These are phyloP conservation scores for Exophiala oligosperma DNA, from an alignment of 2,329 filamentous ascomycete species.

Conservation along the genomic window DNA sequence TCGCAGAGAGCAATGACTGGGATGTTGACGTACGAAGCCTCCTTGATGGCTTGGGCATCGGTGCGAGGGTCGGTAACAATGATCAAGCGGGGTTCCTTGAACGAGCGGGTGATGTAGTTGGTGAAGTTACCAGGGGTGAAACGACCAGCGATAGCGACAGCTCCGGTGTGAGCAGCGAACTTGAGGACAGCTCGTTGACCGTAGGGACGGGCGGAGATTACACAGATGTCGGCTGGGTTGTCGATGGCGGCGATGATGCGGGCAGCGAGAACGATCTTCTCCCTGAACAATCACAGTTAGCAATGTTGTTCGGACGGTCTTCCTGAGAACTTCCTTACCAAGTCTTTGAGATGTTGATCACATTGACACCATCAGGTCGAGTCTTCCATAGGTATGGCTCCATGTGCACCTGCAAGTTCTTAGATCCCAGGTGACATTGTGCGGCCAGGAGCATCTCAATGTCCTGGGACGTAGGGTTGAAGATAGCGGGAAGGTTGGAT, in stretches of 20 bases:
- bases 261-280: constrained; percentile 99
- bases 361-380: constrained; percentile 95
- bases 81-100: constrained; percentile 99
- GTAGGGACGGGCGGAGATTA: constrained; percentile 99
- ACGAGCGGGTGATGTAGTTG: constrained; percentile 99
- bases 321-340: constrained; percentile 62
- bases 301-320: neutral
- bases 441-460: constrained; percentile 99
- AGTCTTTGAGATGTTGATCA: constrained; percentile 99
- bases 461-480: constrained; percentile 97
- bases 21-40: constrained; percentile 99
- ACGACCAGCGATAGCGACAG: constrained; percentile 95
- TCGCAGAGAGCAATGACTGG: constrained; percentile 99
- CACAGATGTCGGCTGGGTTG: constrained; percentile 99
- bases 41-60: constrained; percentile 99
- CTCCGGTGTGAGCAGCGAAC: constrained; percentile 98
- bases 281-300: constrained; percentile 59
- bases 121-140: constrained; percentile 99
- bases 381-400: constrained; percentile 99
- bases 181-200: constrained; percentile 99
- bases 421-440: constrained; percentile 93
- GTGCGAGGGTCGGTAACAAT: constrained; percentile 99
- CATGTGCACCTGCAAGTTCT: constrained; percentile 99
- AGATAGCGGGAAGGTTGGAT: constrained; percentile 86
- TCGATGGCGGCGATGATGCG: constrained; percentile 98